Evolutionary conservation across 2,329 filamentous ascomycete species (phyloP), one percentile per base, ranked within the genome.

Genomic region (Pseudocercospora eumusae): DNA sequence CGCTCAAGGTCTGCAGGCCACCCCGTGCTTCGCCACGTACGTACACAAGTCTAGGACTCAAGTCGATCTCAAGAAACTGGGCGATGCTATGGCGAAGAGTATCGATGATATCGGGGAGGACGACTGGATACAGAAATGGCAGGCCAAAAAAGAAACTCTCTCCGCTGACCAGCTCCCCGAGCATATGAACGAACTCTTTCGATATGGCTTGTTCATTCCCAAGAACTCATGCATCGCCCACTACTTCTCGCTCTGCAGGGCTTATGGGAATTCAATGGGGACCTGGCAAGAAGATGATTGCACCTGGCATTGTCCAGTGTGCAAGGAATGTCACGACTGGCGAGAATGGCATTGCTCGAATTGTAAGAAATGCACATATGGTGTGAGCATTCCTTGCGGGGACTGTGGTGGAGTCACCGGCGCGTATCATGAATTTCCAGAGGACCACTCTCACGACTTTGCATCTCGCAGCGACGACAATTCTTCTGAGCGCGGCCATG

Each of bases 251-350:
- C 45, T 59, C 57, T 59, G 57, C 27, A 20, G 11, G 31, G 31
- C 2, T 2, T 5, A 13, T 5, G 5, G 2, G 3, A 2, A 2
- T 15, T 5, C 31, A 13, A 2, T 3, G 2, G 31, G 31, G 3
- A 5, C 11, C 5, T 33, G 31, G 31, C 10, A 33, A 15, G 2
- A 33, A 40, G 44, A 57, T 9, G 9, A 13, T 23, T 40, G 45
- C 15, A 58, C 28, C n/a, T 62, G 59, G 59, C 59, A 62, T 18
- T 62, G 59, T 20, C 25, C 13, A 10, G 23, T 42, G 2, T 62
- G 59, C 44, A 62, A 62, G 27, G 31, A 62, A 33, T 62, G 59
- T 44, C 54, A 27, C 10, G 55, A 62, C n/a, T 62, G 59, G 59
- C 60, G 60, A 33, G 60, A 62, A 33, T 62, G 60, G 60, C 55